A percentile compares a stretch with the other conserved stretches of the same genome.
Conservation (phyloP, 495 filamentous ascomycete species). For the Acidomyces sp. region DNA sequence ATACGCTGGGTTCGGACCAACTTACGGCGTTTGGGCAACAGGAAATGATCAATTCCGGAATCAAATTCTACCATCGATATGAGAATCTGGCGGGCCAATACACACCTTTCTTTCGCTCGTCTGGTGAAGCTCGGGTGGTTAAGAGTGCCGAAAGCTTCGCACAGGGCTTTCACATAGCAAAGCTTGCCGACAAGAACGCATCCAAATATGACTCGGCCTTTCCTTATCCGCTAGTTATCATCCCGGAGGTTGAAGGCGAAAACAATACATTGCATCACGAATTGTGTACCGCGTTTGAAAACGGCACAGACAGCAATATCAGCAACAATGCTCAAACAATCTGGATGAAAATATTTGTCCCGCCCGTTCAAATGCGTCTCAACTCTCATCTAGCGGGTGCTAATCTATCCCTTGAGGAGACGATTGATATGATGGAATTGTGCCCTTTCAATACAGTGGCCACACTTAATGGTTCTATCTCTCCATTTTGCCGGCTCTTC, state of each 20-base stretch:
- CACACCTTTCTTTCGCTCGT: constrained; percentile 58
- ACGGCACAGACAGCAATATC: constrained; percentile 32
- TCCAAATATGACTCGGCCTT: constrained; percentile 19
- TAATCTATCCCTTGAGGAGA: constrained; percentile 43
- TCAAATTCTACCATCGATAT: constrained; percentile 62
- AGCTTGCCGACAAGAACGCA: constrained; percentile 18
- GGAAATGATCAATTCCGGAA: constrained; percentile 61
- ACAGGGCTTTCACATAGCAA: constrained; percentile 53
- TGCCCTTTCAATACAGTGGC: constrained; percentile 72
- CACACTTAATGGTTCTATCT: constrained; percentile 31
- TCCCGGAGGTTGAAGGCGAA: constrained; percentile 52
- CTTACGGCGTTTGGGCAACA: constrained; percentile 59
- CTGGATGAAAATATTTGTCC: constrained; percentile 46
- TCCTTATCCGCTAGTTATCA: constrained; percentile 47
- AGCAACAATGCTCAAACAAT: constrained; percentile 36
- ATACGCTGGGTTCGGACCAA: constrained; percentile 60
- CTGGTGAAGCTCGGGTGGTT: constrained; percentile 58
- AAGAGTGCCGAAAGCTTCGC: constrained; percentile 60
- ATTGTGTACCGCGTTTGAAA: constrained; percentile 52
- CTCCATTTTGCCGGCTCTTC: constrained; percentile 63
- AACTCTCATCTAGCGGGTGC: constrained; percentile 48
- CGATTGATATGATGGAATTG: constrained; percentile 66
- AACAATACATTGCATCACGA: constrained; percentile 72
- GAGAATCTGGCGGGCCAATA: constrained; percentile 37
- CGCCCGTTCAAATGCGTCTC: constrained; percentile 48